Evolutionary conservation across 1,284 basidiomycete genomes (phyloP).

Genomic region (Thecaphora thlaspeos): DNA sequence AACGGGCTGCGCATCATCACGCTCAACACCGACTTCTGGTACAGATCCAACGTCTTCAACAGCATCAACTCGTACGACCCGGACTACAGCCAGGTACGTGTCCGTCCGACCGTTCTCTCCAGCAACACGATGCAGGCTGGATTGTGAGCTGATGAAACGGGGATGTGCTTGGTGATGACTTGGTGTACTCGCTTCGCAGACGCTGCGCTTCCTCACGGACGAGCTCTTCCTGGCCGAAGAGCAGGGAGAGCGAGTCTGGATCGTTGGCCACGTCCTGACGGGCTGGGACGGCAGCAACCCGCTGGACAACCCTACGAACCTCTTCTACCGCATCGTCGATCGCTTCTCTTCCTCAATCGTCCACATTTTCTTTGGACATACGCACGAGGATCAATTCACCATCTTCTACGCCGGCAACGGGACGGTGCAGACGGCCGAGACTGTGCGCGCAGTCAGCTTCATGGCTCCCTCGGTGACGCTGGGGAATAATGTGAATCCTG

Average conservation of each 20-base stretch:
- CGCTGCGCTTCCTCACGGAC: slow-evolving; percentile 75
- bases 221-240: slow-evolving; percentile 65
- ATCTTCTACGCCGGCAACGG: slow-evolving; percentile 78
- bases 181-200: no score
- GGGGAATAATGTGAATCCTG: slow-evolving; percentile 72
- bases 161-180: no score
- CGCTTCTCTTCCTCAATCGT: slow-evolving; percentile 75
- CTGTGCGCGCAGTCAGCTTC: slow-evolving; percentile 58
- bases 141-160: no score
- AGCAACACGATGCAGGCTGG: no score
- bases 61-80: slow-evolving; percentile 72
- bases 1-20: slow-evolving; percentile 73
- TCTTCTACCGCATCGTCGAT: slow-evolving; percentile 66
- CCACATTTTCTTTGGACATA: slow-evolving; percentile 77
- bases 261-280: slow-evolving; percentile 73
- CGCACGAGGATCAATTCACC: slow-evolving; percentile 76
- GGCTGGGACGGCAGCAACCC: slow-evolving; percentile 73
- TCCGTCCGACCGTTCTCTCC: no score
- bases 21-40: slow-evolving; percentile 68
- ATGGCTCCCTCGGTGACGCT: slow-evolving; percentile 74
- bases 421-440: slow-evolving; percentile 16
- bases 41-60: slow-evolving; percentile 66
- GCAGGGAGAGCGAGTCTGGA: slow-evolving; percentile 64
- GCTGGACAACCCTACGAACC: slow-evolving; percentile 51
- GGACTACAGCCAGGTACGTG: slow-evolving; percentile 71